Percentiles rank a stretch among this genome's conserved stretches.
Conservation (phyloP, 805 yeast genomes). For the Zygoascus bituminiphila region DNA sequence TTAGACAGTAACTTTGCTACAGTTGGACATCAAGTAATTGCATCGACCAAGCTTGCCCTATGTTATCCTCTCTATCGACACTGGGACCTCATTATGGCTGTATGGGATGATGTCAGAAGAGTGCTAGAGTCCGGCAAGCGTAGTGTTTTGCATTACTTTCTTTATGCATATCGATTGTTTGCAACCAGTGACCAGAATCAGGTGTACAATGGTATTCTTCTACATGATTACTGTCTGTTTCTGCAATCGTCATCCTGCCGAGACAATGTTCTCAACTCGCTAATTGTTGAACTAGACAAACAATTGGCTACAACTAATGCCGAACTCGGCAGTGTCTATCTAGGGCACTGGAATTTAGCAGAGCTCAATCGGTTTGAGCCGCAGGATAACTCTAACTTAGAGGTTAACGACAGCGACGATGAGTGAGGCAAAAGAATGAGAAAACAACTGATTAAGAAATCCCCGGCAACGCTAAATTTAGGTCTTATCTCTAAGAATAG, state of each 20-base stretch:
- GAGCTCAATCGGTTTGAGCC: background rate
- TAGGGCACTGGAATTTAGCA: background rate
- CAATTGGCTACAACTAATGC: background rate
- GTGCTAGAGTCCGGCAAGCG: conserved; percentile 63
- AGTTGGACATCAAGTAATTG: conserved; percentile 47
- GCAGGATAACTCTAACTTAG: no score
- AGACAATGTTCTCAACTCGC: background rate
- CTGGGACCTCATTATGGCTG: conserved; percentile 47
- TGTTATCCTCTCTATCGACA: conserved; percentile 74
- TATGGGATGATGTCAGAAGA: conserved; percentile 69
- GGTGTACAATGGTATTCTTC: conserved; percentile 67
- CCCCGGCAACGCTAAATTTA: no score
- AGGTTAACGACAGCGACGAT: background rate
- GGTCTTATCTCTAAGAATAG: no score
- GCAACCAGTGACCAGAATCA: conserved; percentile 59
- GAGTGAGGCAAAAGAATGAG: no score
- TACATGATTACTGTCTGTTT: conserved; percentile 77
- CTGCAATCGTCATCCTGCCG: conserved; percentile 25
- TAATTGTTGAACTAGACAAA: background rate
- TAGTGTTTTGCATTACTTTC: conserved; percentile 48
- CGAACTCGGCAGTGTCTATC: background rate
- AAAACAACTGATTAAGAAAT: no score
- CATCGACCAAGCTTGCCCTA: conserved; percentile 65
- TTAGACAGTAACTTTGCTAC: conserved; percentile 44
- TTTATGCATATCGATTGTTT: conserved; percentile 62